phyloP scores from a whole-genome alignment of 116 monocot species.

The Papilionanthe hybrid region DNA sequence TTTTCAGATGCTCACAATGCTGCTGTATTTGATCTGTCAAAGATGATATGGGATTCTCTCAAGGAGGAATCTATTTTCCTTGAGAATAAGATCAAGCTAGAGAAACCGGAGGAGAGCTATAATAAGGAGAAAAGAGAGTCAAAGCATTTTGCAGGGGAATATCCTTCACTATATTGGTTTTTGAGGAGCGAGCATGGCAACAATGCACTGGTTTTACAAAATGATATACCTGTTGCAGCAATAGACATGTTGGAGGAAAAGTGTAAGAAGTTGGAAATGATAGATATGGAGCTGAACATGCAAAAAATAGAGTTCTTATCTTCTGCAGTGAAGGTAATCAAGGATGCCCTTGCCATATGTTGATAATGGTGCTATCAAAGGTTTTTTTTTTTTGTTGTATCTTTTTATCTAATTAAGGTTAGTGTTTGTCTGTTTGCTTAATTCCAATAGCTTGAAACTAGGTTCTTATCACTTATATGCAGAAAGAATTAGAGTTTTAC shows the following conservation, averaged over 20 bases:
- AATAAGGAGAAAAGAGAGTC: not conserved
- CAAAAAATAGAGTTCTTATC: not conserved
- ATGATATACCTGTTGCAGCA: not conserved
- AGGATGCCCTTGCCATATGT: constrained; percentile 7
- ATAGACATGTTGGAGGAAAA: not conserved
- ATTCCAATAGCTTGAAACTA: not conserved
- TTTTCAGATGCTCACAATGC: not conserved
- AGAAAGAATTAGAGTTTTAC: not conserved
- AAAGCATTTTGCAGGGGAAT: not conserved
- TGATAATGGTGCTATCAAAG: not conserved
- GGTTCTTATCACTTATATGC: not conserved
- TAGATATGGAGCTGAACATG: not conserved
- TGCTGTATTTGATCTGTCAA: constrained; percentile 1
- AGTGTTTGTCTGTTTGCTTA: not conserved
- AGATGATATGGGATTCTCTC: constrained; percentile 1
- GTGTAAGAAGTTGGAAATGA: constrained; percentile 3
- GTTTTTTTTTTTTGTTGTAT: not conserved
- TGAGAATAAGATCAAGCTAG: not conserved
- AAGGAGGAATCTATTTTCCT: not conserved
- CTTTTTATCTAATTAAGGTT: not conserved
- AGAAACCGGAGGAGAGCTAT: not conserved
- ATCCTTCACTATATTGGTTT: constrained; percentile 1
- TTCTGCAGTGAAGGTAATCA: not conserved
- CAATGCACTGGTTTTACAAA: not conserved
- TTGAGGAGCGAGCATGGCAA: not conserved